phyloP scores from a whole-genome alignment of 192 early-diverging fungal genomes.

The Gigaspora rosea region DNA sequence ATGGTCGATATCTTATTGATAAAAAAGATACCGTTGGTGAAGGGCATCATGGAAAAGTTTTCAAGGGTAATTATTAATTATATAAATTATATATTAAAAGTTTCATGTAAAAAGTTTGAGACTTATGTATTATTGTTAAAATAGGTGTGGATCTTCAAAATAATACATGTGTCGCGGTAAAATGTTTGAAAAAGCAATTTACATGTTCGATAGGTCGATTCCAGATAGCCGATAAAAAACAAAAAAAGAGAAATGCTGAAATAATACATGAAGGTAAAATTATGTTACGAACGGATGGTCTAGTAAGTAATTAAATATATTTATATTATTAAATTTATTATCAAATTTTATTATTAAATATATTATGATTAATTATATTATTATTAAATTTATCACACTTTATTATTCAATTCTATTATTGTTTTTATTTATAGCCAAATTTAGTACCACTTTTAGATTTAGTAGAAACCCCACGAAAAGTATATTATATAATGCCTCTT shows the following conservation, averaged over 20 bases:
- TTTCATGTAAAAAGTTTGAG: neutral
- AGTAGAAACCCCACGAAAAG: conserved; percentile 21
- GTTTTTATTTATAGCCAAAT: neutral
- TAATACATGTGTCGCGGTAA: neutral
- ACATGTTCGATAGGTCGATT: neutral
- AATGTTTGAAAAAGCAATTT: conserved; percentile 30
- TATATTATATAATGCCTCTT: conserved; percentile 26
- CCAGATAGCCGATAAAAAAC: conserved; percentile 14
- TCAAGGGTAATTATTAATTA: neutral
- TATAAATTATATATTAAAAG: neutral
- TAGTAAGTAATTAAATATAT: conserved; percentile 1
- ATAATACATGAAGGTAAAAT: conserved; percentile 28
- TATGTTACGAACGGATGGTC: conserved; percentile 18
- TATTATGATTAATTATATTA: too few species aligned
- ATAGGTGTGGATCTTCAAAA: conserved; percentile 17
- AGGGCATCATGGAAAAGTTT: conserved; percentile 27
- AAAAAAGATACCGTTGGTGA: conserved; percentile 28
- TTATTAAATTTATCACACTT: neutral
- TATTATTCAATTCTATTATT: neutral
- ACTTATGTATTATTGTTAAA: neutral
- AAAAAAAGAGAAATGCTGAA: conserved; percentile 20
- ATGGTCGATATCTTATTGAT: conserved; percentile 19
- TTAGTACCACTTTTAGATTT: conserved; percentile 22
- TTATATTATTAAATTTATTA: neutral
- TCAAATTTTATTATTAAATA: too few species aligned